These are phyloP conservation scores for Pyrenophora teres DNA, from an alignment of 2,329 filamentous ascomycete species.

Conservation along the genomic window DNA sequence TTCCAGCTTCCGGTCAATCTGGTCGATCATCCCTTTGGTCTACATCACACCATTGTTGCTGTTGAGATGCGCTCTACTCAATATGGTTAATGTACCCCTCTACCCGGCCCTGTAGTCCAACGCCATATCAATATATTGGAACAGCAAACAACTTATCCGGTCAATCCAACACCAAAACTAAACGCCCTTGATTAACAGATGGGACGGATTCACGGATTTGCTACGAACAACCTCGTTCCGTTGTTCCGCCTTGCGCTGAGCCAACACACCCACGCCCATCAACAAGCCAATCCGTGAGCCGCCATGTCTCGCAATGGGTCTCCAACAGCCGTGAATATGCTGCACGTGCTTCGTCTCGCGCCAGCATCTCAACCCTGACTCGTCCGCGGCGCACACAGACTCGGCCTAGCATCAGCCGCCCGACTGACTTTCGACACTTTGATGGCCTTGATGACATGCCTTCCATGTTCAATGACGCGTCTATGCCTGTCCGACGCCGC, in stretches of 20 bases:
- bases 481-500: conserved; percentile 38
- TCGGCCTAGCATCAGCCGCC: conserved; percentile 43
- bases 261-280: conserved; percentile 37
- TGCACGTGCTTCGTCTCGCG: conserved; percentile 42
- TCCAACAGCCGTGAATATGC: conserved; percentile 41
- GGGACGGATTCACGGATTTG: conserved; percentile 36
- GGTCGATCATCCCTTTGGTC: neutral
- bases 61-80: conserved; percentile 31
- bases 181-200: conserved; percentile 20
- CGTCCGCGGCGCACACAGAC: conserved; percentile 40
- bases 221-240: conserved; percentile 41
- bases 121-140: conserved; percentile 11
- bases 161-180: conserved; percentile 14
- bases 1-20: neutral
- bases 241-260: conserved; percentile 37
- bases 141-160: conserved; percentile 16
- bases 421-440: conserved; percentile 45
- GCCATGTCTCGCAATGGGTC: conserved; percentile 46
- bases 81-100: conserved; percentile 28
- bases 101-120: conserved; percentile 17
- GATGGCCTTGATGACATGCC: conserved; percentile 40
- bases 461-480: conserved; percentile 40
- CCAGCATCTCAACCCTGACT: conserved; percentile 39
- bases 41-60: conserved; percentile 11
- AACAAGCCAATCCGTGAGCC: conserved; percentile 44